Conservation (phyloP, 306 rosid species). For the Spatholobus suberectus region DNA sequence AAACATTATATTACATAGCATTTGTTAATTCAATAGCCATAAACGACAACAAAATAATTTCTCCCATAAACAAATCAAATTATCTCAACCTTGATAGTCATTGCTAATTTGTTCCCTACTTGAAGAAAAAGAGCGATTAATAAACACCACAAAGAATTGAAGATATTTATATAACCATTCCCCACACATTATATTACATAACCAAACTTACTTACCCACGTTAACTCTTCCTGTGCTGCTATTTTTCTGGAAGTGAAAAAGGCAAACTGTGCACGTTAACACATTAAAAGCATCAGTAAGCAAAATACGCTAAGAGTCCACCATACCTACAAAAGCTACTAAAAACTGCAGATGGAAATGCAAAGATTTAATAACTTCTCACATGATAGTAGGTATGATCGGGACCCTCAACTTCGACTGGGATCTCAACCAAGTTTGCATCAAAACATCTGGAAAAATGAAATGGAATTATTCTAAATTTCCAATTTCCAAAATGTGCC, state of each 20-base stretch:
- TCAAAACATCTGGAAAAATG: constrained; percentile 73
- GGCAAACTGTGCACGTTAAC: constrained; percentile 68
- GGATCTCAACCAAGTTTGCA: constrained; percentile 86
- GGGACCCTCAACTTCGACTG: constrained; percentile 84
- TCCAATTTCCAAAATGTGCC: background rate
- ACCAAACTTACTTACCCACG: constrained; percentile 83
- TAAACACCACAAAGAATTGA: constrained; percentile 16
- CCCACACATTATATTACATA: constrained; percentile 36
- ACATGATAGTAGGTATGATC: constrained; percentile 80
- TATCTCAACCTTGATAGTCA: constrained; percentile 3
- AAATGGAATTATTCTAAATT: constrained; percentile 13
- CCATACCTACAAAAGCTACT: constrained; percentile 24
- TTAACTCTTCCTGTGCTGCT: constrained; percentile 84
- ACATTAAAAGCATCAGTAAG: constrained; percentile 36
- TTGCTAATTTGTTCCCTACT: constrained; percentile 18
- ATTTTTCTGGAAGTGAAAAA: constrained; percentile 80
- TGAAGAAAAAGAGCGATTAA: background rate
- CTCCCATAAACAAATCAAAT: constrained; percentile 9
- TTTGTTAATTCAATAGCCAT: constrained; percentile 10
- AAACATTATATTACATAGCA: constrained; percentile 35
- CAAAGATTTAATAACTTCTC: constrained; percentile 47
- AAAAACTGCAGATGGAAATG: constrained; percentile 21
- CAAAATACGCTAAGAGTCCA: constrained; percentile 14
- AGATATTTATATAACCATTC: constrained; percentile 27
- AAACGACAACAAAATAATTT: constrained; percentile 18